These are phyloP conservation scores for Seiridium unicorne DNA, from an alignment of 2,329 filamentous ascomycete genomes.

Conservation along the genomic window DNA sequence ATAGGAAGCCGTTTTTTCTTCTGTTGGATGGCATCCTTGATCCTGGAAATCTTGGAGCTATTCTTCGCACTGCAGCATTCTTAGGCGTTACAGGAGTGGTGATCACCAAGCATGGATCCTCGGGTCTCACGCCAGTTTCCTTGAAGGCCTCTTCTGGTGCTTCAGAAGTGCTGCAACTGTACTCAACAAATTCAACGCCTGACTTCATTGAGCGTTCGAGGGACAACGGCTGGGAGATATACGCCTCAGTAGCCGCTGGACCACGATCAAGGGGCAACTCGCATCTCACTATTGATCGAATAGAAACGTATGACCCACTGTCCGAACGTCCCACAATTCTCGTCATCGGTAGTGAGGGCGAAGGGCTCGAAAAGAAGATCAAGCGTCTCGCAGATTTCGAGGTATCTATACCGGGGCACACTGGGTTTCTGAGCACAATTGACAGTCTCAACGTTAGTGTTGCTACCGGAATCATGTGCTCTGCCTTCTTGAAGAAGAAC, in stretches of 20 bases:
- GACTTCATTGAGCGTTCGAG: slow-evolving; percentile 70
- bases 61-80: slow-evolving; percentile 85
- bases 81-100: slow-evolving; percentile 84
- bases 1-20: slow-evolving; percentile 67
- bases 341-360: slow-evolving; percentile 79
- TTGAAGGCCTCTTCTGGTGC: slow-evolving; percentile 89
- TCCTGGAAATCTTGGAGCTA: slow-evolving; percentile 85
- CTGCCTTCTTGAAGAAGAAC: slow-evolving; percentile 59
- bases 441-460: slow-evolving; percentile 95
- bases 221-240: slow-evolving; percentile 77
- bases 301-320: slow-evolving; percentile 53
- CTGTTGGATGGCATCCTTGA: slow-evolving; percentile 77
- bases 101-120: slow-evolving; percentile 71
- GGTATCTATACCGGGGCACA: slow-evolving; percentile 61
- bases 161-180: slow-evolving; percentile 73
- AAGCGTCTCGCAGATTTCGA: slow-evolving; percentile 65
- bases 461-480: slow-evolving; percentile 74
- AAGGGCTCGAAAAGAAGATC: slow-evolving; percentile 66
- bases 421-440: slow-evolving; percentile 53
- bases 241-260: slow-evolving; percentile 65
- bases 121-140: slow-evolving; percentile 71
- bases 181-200: slow-evolving; percentile 65
- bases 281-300: slow-evolving; percentile 46
- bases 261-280: slow-evolving; percentile 33
- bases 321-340: slow-evolving; percentile 67